Conservation (phyloP, 805 yeast species). For the Candida glaebosa region DNA sequence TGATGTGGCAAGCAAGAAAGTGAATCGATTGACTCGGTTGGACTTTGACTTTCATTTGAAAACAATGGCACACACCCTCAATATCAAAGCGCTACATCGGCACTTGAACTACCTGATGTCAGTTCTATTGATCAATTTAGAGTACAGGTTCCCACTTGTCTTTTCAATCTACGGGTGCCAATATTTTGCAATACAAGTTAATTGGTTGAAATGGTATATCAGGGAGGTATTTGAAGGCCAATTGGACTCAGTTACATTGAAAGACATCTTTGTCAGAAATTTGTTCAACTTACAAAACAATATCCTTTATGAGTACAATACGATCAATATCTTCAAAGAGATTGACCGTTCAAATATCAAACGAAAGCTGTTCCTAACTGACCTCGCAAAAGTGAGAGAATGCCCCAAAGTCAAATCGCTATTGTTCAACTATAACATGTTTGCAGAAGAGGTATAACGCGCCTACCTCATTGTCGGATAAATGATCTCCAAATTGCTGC, state of each 20-base stretch:
- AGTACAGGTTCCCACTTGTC: slow-evolving; percentile 24
- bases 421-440: not conserved
- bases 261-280: not conserved
- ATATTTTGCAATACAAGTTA: slow-evolving; percentile 11
- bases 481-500: no score
- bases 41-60: slow-evolving; percentile 8
- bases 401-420: not conserved
- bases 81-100: slow-evolving; percentile 6
- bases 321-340: slow-evolving; percentile 4
- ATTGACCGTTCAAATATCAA: slow-evolving; percentile 4
- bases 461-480: no score
- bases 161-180: slow-evolving; percentile 29
- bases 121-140: slow-evolving; percentile 25
- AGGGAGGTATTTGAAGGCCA: not conserved
- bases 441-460: not conserved
- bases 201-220: slow-evolving; percentile 4
- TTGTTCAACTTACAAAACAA: slow-evolving; percentile 13
- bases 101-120: slow-evolving; percentile 20
- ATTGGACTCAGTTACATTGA: not conserved
- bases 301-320: slow-evolving; percentile 15
- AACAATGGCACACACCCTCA: slow-evolving; percentile 6
- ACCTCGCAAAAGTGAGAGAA: not conserved
- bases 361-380: slow-evolving; percentile 2
- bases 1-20: not conserved
- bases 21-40: slow-evolving; percentile 6